Evolutionary conservation across 2,329 filamentous ascomycete species (phyloP), one percentile per base, ranked within the genome.

Genomic region (Colletotrichum somersetense): DNA sequence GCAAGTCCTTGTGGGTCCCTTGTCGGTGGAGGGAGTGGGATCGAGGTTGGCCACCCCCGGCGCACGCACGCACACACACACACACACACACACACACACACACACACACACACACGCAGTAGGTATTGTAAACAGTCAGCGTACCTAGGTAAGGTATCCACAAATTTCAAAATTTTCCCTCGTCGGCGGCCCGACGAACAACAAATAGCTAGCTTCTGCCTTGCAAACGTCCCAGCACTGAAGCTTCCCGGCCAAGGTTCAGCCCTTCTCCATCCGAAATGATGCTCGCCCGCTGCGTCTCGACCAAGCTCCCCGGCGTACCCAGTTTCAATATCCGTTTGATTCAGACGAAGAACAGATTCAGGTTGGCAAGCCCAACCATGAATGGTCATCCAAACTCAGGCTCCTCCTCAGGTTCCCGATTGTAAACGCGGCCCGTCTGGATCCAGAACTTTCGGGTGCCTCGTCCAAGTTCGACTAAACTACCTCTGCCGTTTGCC

Each of bases 141-240:
- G 55, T 56, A 44, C 30, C 30, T 30, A 30, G 30, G 30, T 30
- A 30, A 30, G 42, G 42, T 46, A 53, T 42, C 70, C 70, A 72
- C 69, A 70, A 66, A 50, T 64, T 64, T 55, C 46, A 72, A 72
- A 70, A 44, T 46, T 65, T 72, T 65, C n/a, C 69, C 58, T 33
- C 23, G 52, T 58, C 65, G 35, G 55, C 35, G 55, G 55, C 55
- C 55, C 35, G 35, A 58, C 55, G 46, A 40, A 7, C n/a, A 58
- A 10, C 55, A 58, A 12, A 18, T 14, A 20, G 18, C 44, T 35
- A 38, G 59, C 30, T 26, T 23, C 33, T 50, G 59, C 44, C 56
- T 58, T 40, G 55, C 40, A 23, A 16, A 12, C 35, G 12, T 53
- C 44, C 59, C 33, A 53, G 23, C 7, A 30, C 50, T 33, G 50